A percentile compares a stretch with the other conserved stretches of the same genome.
Evolutionary conservation across 768 basidiomycete species (phyloP).

Genomic region (Mycena indigotica): DNA sequence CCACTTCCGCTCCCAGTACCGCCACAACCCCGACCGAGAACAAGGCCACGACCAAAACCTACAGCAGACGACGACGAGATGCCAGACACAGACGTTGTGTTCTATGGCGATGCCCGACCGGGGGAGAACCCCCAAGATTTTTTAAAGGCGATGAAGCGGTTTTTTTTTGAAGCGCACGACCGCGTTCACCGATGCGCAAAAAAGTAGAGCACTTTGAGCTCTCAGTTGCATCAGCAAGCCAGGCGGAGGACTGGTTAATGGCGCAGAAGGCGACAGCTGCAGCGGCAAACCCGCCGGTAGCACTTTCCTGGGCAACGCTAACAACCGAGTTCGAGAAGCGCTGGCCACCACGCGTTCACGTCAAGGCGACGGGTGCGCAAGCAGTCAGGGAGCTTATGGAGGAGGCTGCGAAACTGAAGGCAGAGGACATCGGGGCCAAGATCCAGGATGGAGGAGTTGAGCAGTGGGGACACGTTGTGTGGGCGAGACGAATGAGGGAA

Average conservation of each 20-base stretch:
- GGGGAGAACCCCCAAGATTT: conserved; percentile 7
- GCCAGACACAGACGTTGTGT: conserved; percentile 1
- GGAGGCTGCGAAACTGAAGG: conserved; percentile 1
- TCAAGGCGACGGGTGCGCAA: neutral
- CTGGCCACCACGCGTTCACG: neutral
- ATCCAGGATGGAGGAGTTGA: conserved; percentile 3
- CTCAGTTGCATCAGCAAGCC: conserved; percentile 1
- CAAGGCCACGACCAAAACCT: too few relatives aligned
- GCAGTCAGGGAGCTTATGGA: neutral
- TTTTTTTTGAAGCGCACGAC: neutral
- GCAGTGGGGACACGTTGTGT: conserved; percentile 1
- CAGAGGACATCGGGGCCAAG: conserved; percentile 1
- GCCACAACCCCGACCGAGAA: neutral
- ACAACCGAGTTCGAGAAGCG: neutral
- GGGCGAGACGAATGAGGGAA: neutral
- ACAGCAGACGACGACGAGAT: conserved; percentile 9
- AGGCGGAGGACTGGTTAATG: conserved; percentile 5
- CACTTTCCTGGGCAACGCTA: neutral
- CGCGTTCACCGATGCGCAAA: conserved; percentile 1
- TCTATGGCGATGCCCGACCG: conserved; percentile 5
- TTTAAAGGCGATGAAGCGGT: conserved; percentile 1
- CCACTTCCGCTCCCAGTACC: too few relatives aligned
- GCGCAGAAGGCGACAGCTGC: too few relatives aligned
- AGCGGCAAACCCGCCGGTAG: neutral
- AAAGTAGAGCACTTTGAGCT: neutral